Evolutionary conservation across 2,329 filamentous ascomycete genomes (phyloP).

Genomic region (Aspergillus costaricaensis): DNA sequence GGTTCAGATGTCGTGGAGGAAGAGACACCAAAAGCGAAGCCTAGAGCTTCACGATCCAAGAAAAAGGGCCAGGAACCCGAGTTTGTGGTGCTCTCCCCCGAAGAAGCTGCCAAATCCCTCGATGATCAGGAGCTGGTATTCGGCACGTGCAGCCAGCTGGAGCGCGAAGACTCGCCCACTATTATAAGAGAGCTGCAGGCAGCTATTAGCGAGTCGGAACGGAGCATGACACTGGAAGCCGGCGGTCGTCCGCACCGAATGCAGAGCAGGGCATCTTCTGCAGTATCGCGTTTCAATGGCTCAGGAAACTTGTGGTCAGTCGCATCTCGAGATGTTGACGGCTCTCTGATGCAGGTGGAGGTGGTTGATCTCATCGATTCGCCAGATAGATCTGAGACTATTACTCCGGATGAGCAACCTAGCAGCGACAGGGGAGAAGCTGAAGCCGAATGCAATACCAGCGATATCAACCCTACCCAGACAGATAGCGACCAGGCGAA

Average conservation of each 20-base stretch:
- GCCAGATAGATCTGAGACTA: slow-evolving; percentile 15
- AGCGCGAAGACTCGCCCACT: slow-evolving; percentile 69
- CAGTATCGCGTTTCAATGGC: slow-evolving; percentile 29
- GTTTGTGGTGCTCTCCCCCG: slow-evolving; percentile 68
- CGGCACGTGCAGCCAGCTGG: slow-evolving; percentile 82
- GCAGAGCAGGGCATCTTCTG: slow-evolving; percentile 8
- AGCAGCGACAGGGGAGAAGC: not conserved
- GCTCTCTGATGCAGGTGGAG: slow-evolving; percentile 64
- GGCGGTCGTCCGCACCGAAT: not conserved
- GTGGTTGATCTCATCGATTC: slow-evolving; percentile 61
- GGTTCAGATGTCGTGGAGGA: slow-evolving; percentile 14
- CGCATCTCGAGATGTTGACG: slow-evolving; percentile 66
- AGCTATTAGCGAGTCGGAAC: slow-evolving; percentile 36
- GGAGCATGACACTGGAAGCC: slow-evolving; percentile 13
- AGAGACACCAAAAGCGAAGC: not conserved
- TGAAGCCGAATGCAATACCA: not conserved
- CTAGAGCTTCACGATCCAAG: slow-evolving; percentile 14
- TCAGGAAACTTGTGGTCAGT: slow-evolving; percentile 66
- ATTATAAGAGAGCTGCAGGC: slow-evolving; percentile 43
- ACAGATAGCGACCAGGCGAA: not conserved
- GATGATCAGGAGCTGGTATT: slow-evolving; percentile 76
- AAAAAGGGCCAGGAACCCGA: slow-evolving; percentile 35
- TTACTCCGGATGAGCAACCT: slow-evolving; percentile 3
- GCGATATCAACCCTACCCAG: not conserved
- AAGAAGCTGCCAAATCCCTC: slow-evolving; percentile 66